Base-by-base conservation (phyloP, 257 asterid species). In the Paulownia fortunei region DNA sequence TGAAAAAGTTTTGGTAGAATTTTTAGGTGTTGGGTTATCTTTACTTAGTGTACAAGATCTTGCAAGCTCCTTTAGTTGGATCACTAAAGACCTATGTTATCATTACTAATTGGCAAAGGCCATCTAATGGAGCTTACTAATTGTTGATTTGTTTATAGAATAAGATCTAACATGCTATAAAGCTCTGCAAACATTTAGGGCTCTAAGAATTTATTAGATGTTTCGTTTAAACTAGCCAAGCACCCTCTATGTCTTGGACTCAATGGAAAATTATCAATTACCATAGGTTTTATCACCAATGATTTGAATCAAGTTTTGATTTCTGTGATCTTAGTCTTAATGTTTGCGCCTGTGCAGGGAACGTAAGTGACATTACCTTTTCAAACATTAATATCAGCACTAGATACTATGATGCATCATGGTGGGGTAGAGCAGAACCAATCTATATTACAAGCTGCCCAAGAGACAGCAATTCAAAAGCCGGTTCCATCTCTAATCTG, bases 381-480 rank as follows among this genome's bases (percentile, higher is more conserved):
- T 95, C 99, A 30, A 93, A 95, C 91, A 90, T 93, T 8, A 90
- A 88, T 27, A 91, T 93, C 74, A 91, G 83, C 77, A 93, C 99
- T 1, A 87, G 98, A 76, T 95, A 93, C 65, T 95, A 93, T 69
- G 94, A 95, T 77, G 89, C 92, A 3, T 92, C 87, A 11, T 95
- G 99, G 97, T 95, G 99, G 98, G 99, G 99, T 1, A 89, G 99
- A 82, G 98, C 97, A 1, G 99, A 95, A 60, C 98, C 98, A 0
- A 93, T 95, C 11, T 95, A 93, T 42, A 80, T 95, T 42, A 95
- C 98, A 36, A 85, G 90, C 39, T 95, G 97, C 69, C 91, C 97
- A 32, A 83, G 98, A 77, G 92, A 89, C 79, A 73, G 49, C 55
- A 81, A 80, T 23, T 86, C 97, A 2, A 93, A 59, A 79, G 78